Percentiles rank a stretch among this genome's conserved stretches.
phyloP scores from a whole-genome alignment of 208 protist species.

The Entamoeba dispar region DNA sequence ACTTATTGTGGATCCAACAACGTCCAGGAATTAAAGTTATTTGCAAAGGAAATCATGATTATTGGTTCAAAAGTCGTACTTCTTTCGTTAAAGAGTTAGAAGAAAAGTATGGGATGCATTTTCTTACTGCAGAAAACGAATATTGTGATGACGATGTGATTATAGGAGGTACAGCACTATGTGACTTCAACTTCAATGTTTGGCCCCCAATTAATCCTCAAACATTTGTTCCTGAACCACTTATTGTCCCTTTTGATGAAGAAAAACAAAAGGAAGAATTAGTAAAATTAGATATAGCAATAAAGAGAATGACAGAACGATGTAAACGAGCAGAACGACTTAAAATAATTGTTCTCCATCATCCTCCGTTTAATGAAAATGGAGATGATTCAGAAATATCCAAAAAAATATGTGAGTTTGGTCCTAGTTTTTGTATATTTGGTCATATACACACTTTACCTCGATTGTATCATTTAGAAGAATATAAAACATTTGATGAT shows the following conservation, averaged over 20 bases:
- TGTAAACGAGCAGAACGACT: background rate
- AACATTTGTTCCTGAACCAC: background rate
- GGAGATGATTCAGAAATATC: background rate
- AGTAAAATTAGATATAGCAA: background rate
- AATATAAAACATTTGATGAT: background rate
- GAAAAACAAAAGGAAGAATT: background rate
- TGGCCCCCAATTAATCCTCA: background rate
- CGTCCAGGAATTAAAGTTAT: background rate
- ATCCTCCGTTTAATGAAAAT: background rate
- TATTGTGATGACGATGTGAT: background rate
- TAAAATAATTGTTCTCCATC: background rate
- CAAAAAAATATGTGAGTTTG: background rate
- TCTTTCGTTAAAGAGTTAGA: background rate
- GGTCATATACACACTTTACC: background rate
- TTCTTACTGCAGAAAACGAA: background rate
- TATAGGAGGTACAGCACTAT: background rate
- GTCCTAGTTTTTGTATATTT: background rate
- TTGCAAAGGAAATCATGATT: background rate
- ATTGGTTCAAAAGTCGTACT: background rate
- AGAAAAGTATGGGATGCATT: background rate
- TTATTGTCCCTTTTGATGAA: background rate
- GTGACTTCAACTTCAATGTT: background rate
- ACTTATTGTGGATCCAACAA: background rate
- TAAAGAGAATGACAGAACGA: background rate
- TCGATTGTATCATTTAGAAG: background rate